Conservation (phyloP, 2,329 filamentous ascomycete species). For the Rhytidhysteron rufulum region DNA sequence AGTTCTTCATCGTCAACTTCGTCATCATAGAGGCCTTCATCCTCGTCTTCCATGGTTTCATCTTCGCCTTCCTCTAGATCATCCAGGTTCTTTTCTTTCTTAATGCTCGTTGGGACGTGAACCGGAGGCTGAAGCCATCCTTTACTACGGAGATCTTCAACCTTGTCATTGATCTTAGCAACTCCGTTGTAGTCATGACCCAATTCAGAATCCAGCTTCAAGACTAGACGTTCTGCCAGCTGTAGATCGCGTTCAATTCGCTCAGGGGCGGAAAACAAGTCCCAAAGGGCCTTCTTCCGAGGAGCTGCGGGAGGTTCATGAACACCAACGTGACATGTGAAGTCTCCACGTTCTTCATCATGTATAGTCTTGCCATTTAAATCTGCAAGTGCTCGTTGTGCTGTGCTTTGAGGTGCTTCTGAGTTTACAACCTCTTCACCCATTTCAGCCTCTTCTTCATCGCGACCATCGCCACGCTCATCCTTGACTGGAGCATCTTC, state of each 20-base stretch:
- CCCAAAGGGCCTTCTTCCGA: conserved; percentile 94
- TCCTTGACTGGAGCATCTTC: conserved; percentile 62
- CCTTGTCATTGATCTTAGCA: conserved; percentile 77
- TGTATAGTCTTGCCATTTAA: conserved; percentile 97
- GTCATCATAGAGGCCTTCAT: conserved; percentile 59
- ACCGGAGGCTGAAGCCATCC: conserved; percentile 70
- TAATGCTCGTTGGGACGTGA: conserved; percentile 48
- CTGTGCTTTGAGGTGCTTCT: conserved; percentile 50
- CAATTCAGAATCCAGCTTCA: conserved; percentile 81
- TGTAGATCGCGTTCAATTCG: conserved; percentile 86
- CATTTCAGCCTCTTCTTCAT: conserved; percentile 56
- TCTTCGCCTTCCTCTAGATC: conserved; percentile 75
- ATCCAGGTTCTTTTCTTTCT: conserved; percentile 60
- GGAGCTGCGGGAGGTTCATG: conserved; percentile 84
- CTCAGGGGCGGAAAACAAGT: conserved; percentile 91
- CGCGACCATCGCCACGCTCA: conserved; percentile 70
- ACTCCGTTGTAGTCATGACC: conserved; percentile 73
- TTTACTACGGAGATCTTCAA: conserved; percentile 72
- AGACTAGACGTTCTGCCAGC: conserved; percentile 75
- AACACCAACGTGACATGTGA: conserved; percentile 94
- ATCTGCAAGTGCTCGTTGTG: conserved; percentile 85
- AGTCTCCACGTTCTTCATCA: conserved; percentile 89
- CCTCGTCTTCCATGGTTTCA: conserved; percentile 56
- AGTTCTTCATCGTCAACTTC: conserved; percentile 89
- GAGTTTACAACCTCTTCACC: conserved; percentile 48